Evolutionary conservation across 441 rosid species (phyloP).

Genomic region (Pelargonium citronellum): DNA sequence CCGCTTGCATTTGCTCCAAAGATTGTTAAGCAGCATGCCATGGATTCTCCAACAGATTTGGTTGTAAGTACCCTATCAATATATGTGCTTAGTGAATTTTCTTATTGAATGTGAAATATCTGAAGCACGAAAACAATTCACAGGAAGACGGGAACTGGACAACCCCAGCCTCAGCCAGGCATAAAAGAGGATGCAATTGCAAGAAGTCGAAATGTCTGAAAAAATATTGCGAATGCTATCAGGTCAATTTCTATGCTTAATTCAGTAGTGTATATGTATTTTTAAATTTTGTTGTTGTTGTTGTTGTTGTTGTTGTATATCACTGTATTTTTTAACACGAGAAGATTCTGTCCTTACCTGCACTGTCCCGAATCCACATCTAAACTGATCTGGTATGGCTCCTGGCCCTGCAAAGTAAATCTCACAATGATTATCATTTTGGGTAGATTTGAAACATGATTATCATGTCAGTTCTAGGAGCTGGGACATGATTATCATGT

Average conservation of each 20-base stretch:
- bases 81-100: not conserved
- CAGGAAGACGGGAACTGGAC: constrained; percentile 33
- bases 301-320: no score
- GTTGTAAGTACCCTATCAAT: constrained; percentile 23
- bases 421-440: no score
- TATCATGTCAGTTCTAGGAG: no score
- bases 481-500: no score
- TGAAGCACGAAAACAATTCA: constrained; percentile 10
- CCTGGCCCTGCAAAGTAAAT: no score
- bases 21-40: constrained; percentile 22
- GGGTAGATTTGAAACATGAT: no score
- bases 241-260: constrained; percentile 31
- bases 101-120: constrained; percentile 7
- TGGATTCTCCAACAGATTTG: constrained; percentile 21
- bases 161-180: constrained; percentile 40
- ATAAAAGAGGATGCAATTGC: constrained; percentile 61
- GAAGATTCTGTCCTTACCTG: no score
- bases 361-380: no score
- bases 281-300: no score
- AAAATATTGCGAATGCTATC: constrained; percentile 61
- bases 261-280: not conserved
- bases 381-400: no score
- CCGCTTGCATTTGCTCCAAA: constrained; percentile 54
- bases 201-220: constrained; percentile 53
- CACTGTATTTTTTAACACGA: no score